Conservation (phyloP, 495 filamentous ascomycete species). For the Cryomyces antarcticus region DNA sequence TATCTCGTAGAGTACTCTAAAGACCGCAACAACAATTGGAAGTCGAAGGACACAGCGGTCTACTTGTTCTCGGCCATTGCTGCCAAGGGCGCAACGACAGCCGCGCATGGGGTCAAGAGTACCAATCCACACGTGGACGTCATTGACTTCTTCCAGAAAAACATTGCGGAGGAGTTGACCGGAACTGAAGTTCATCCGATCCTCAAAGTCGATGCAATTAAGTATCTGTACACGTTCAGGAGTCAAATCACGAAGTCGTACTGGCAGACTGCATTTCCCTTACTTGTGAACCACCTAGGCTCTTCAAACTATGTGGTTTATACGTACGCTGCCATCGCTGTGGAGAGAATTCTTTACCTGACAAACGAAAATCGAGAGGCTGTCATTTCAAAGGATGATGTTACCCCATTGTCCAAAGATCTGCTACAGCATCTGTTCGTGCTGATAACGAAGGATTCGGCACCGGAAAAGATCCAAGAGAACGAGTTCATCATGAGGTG, state of each 20-base stretch:
- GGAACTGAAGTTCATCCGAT: conserved; percentile 53
- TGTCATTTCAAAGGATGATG: conserved; percentile 49
- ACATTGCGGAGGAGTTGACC: conserved; percentile 70
- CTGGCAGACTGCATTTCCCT: conserved; percentile 72
- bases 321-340: conserved; percentile 85
- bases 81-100: conserved; percentile 68
- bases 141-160: conserved; percentile 75
- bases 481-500: conserved; percentile 98
- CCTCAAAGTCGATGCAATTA: conserved; percentile 91
- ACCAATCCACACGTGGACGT: conserved; percentile 59
- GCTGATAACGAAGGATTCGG: conserved; percentile 59
- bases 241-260: conserved; percentile 70
- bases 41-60: conserved; percentile 87
- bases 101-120: conserved; percentile 70
- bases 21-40: conserved; percentile 62
- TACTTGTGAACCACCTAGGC: conserved; percentile 73
- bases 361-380: conserved; percentile 50
- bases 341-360: conserved; percentile 73
- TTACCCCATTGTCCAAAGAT: conserved; percentile 63
- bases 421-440: conserved; percentile 82
- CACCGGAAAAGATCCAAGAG: conserved; percentile 86
- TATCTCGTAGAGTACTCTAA: conserved; percentile 49
- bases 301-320: conserved; percentile 87
- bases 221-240: conserved; percentile 88
- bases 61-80: conserved; percentile 91